Base-by-base conservation (phyloP, 352 stramenopile genomes). In the Phytophthora europaea region DNA sequence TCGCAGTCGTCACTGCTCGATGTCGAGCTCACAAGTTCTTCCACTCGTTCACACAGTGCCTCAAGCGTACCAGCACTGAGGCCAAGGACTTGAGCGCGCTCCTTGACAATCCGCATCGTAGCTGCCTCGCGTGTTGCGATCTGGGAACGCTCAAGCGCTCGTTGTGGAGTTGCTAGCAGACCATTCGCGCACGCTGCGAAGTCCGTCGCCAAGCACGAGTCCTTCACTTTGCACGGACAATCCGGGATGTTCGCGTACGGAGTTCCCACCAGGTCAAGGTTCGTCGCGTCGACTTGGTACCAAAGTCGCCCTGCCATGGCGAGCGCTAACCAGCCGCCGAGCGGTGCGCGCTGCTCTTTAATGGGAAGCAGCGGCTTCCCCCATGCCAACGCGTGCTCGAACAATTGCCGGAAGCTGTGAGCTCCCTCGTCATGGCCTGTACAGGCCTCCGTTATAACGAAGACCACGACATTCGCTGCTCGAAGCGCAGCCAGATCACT, bases 241-340 rank as follows among this genome's bases (percentile, higher is more conserved):
- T 75, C 72, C 3, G 73, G 69, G 8, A 91, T 75, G 3, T 84
- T 38, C 0, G 75, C 67, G 65, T 91, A 91, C 36, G 70, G 69
- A 2, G 73, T 78, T 20, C 75, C 59, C 16, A 89, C 62, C 34
- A 79, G 64, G 4, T 82, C 70, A 16, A 90, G 63, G 38, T 70
- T 52, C 10, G 61, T 60, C 6, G 67, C 54, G 22, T 82, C 77
- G 3, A 88, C 79, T 56, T 88, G 74, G 55, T 90, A 90, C 82
- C 82, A 90, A 5, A 90, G 76, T 6, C 79, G 68, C n/a, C 83
- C 83, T 6, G 79, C 80, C 76, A 88, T 85, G 2, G 67, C 77
- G n/a, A 88, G 45, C 15, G 70, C 67, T 7, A 90, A 51, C 82
- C 83, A 90, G 1, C 79, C 73, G 5, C 23, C 51, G 31, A 88